phyloP scores from a whole-genome alignment of 352 stramenopile species.

The Thalassiosira hispida region DNA sequence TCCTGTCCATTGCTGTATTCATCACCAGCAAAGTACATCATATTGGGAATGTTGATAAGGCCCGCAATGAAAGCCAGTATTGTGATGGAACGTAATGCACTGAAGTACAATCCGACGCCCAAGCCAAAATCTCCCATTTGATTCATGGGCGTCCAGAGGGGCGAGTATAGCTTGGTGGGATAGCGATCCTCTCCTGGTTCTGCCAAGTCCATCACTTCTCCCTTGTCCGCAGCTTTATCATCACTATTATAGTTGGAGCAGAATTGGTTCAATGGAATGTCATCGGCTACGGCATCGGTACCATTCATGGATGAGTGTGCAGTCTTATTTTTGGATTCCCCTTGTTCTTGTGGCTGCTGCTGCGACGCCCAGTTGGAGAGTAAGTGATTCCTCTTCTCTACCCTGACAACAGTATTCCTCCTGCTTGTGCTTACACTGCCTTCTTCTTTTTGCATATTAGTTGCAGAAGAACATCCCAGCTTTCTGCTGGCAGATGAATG shows the following conservation, averaged over 20 bases:
- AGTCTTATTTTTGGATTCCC: too few species aligned
- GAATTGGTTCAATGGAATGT: too few species aligned
- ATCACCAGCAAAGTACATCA: slow-evolving; percentile 65
- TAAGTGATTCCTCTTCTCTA: slow-evolving; percentile 3
- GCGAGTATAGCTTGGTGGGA: slow-evolving; percentile 65
- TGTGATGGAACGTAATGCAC: slow-evolving; percentile 50
- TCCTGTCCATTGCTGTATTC: slow-evolving; percentile 57
- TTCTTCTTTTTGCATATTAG: neutral
- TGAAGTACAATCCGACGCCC: slow-evolving; percentile 77
- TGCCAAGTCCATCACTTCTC: slow-evolving; percentile 50
- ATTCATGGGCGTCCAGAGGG: slow-evolving; percentile 57
- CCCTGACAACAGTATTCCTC: neutral
- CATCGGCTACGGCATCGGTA: too few species aligned
- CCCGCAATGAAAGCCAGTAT: slow-evolving; percentile 60
- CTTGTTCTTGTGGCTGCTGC: too few species aligned
- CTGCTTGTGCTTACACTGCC: neutral
- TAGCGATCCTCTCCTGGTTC: slow-evolving; percentile 63
- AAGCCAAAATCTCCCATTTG: slow-evolving; percentile 75
- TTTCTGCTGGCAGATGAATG: neutral
- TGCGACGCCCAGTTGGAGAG: too few species aligned
- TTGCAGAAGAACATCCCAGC: neutral
- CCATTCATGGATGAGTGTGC: too few species aligned
- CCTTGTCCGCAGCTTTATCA: slow-evolving; percentile 9
- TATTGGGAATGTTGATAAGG: slow-evolving; percentile 74
- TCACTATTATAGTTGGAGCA: too few species aligned